Evolutionary conservation across 306 rosid genomes (phyloP).

Genomic region (Dryas octopetala): DNA sequence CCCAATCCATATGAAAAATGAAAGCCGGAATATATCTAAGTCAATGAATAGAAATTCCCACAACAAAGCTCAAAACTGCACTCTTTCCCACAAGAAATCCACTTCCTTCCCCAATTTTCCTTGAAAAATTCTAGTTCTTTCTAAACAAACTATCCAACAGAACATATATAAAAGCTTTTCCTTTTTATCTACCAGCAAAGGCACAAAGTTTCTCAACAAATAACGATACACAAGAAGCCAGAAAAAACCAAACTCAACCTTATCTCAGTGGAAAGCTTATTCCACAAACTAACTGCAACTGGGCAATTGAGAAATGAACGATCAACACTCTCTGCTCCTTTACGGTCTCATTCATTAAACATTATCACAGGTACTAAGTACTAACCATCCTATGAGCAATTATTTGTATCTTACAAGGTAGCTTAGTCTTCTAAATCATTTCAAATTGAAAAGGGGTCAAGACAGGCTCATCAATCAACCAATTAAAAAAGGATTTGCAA

Average conservation of each 20-base stretch:
- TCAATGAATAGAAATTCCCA: neutral
- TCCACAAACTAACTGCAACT: neutral
- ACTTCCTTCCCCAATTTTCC: neutral
- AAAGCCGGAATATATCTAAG: neutral
- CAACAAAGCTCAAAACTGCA: neutral
- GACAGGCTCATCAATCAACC: too few relatives aligned
- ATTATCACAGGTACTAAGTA: neutral
- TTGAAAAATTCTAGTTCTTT: neutral
- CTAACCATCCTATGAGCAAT: neutral
- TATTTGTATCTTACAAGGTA: neutral
- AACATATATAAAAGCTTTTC: neutral
- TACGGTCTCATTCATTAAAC: neutral
- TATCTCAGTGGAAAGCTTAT: neutral
- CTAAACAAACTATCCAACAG: neutral
- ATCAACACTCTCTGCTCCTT: neutral
- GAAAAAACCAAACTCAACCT: neutral
- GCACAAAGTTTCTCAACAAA: constrained; percentile 1
- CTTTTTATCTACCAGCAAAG: neutral
- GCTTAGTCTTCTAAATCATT: neutral
- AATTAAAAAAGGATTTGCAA: neutral
- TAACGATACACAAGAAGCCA: neutral
- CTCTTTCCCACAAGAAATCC: neutral
- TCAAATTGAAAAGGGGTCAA: too few relatives aligned
- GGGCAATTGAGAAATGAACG: neutral
- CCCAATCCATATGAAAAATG: neutral